Base-by-base conservation (phyloP, 1,139 yeast species). In the Candida frijolesensis region DNA sequence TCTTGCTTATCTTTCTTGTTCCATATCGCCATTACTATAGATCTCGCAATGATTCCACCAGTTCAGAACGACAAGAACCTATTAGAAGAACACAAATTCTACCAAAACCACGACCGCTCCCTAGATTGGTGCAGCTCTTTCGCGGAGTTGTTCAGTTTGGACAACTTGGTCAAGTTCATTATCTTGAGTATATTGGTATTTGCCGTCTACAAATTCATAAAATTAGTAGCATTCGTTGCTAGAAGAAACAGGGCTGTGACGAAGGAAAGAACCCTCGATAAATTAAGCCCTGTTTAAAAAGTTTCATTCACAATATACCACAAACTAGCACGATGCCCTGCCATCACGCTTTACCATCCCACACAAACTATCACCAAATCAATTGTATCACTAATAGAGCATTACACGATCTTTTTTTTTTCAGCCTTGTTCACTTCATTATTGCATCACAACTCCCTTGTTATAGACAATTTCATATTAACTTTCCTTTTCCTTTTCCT, bases 21-120 rank as follows among this genome's bases (percentile, higher is more conserved):
- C 14, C 16, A 32, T 19, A 25, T 25, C 29, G 10, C 29, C 7
- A 25, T 25, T 25, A 25, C 29, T 32, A 32, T 32, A 10, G 7
- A 32, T 32, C 14, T 32, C 3, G 46, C 4, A 22, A 56, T 56
- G 59, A 56, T 56, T 38, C 65, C 64, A 15, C 46, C 49, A 34
- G 63, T 72, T 14, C 54, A 63, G 4, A 46, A 59, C 35, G 74
- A 69, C 49, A 45, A 51, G 16, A 51, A 51, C 34, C 56, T 69
- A 42, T 59, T 69, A 45, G 54, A 61, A 38, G 74, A 69, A 47
- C 73, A 69, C 54, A 66, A 66, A 29, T 69, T 66, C 52, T 68
- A 67, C 46, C 68, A 51, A 15, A 49, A 49, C 22, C 11, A 40
- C 11, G 38, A 40, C 11, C 35, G 32, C 14, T 22, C 35, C 4